Evolutionary conservation across 345 rosid genomes (phyloP), one percentile per base, ranked within the genome.

Genomic region (Aquilaria yunnanensis): DNA sequence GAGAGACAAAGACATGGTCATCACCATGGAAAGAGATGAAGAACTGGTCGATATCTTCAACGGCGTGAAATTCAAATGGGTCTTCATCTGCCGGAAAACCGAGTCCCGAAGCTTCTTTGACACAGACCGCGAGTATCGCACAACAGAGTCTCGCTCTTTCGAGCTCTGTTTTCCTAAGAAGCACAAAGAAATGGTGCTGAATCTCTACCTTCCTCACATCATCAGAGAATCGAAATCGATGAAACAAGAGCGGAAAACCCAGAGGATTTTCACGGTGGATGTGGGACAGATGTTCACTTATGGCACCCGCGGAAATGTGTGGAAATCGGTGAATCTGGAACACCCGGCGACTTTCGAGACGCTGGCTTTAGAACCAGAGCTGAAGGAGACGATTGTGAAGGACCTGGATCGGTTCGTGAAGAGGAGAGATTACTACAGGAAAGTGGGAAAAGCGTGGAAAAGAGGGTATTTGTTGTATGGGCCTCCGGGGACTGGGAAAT

Each of bases 371-470:
- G 91, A 89, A 2, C 3, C 77, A 34, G 66, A 65, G 11, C 57
- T 72, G 14, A 85, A 85, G 70, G 57, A 57, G 10, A 77, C 12
- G 23, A 78, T 89, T 45, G 23, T 85, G 63, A 63, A 81, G 23
- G 96, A 89, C 57, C 76, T 89, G 8, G 81, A 78, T 16, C 76
- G 81, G 69, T 89, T 85, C 46, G 72, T 81, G 59, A 67, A 63
- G 70, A 74, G 96, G 48, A 85, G 50, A 14, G 84, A 83, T 29
- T 85, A 61, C 34, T 90, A 90, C 34, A 74, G 64, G 63, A 81
- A 77, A 47, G 88, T 87, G 0, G 94, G 96, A 11, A 85, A 81
- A 74, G 90, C 92, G 34, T 86, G 92, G 94, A 89, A 90, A 69
- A 80, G 95, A 71, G 95, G 92, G 13, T 87, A 90, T 62, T 75